Base-by-base conservation (phyloP, 495 filamentous ascomycete species). In the Penicillium flavigenum region DNA sequence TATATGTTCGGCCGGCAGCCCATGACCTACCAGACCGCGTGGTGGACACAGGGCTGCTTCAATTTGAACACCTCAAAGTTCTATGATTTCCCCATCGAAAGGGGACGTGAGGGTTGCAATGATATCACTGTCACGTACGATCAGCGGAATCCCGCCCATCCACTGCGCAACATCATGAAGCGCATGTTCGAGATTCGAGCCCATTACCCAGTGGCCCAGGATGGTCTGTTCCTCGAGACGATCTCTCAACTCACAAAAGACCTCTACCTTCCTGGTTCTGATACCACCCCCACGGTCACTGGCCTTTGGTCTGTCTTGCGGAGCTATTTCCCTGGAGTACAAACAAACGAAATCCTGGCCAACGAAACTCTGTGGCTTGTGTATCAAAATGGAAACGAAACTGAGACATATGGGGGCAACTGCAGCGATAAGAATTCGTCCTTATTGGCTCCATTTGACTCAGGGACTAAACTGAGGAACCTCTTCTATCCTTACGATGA, bases 21-120 rank as follows among this genome's bases (percentile, higher is more conserved):
- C 29, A 79, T 82, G 74, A 68, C 72, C 17, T 77, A 76, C n/a
- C 62, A 70, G 36, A 73, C 70, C 7, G 79, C 79, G 7, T 82
- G 79, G 79, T 77, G 80, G 60, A 64, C 72, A 51, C 77, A 82
- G 50, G 79, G 79, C 22, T 82, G 79, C 61, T 81, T 81, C 66
- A 71, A 66, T 12, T 64, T 81, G 26, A 73, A 74, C n/a, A 72
- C 72, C 43, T 66, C 63, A 5, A 74, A 79, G 27, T 78, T 79
- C 56, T 71, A 74, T 47, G 64, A 76, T 16, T 75, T 75, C 63
- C 79, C 79, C 14, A 61, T 75, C 26, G 77, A 79, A 39, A 72
- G 65, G 46, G 72, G 72, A 7, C 61, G 69, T 4, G 42, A 64
- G 48, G 79, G 75, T 14, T 82, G 79, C 58, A 58, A 78, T 38